Conservation (phyloP, 192 early-diverging fungal genomes). For the Ambispora gerdemannii region DNA sequence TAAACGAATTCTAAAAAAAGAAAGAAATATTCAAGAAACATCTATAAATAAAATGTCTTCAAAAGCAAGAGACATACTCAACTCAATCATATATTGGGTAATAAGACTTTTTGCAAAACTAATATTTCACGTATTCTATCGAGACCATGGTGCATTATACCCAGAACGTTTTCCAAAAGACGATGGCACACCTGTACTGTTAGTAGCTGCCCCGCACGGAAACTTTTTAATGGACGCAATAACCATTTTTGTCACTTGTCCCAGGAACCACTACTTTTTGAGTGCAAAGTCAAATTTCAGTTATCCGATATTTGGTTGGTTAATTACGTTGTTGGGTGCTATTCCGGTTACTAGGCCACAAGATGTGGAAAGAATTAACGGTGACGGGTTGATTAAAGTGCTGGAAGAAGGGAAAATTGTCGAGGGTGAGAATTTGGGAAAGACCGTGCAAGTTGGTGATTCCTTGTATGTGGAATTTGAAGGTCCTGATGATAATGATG, state of each 20-base stretch:
- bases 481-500: slow-evolving; percentile 31
- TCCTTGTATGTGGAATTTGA: slow-evolving; percentile 43
- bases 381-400: slow-evolving; percentile 34
- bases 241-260: slow-evolving; percentile 36
- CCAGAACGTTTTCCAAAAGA: slow-evolving; percentile 33
- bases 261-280: slow-evolving; percentile 40
- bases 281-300: slow-evolving; percentile 44
- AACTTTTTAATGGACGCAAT: slow-evolving; percentile 47
- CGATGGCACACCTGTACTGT: slow-evolving; percentile 38
- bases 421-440: slow-evolving; percentile 35
- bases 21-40: slow-evolving; percentile 9
- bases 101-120: slow-evolving; percentile 25
- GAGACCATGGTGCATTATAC: slow-evolving; percentile 42
- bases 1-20: slow-evolving; percentile 34
- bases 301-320: slow-evolving; percentile 39
- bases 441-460: slow-evolving; percentile 33
- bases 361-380: slow-evolving; percentile 35
- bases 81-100: background rate
- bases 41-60: slow-evolving; percentile 5
- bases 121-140: slow-evolving; percentile 42
- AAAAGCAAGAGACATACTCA: background rate
- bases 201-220: slow-evolving; percentile 43
- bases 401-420: slow-evolving; percentile 35
- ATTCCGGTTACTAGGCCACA: slow-evolving; percentile 45
- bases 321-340: slow-evolving; percentile 36